Conservation (phyloP, 2,329 filamentous ascomycete species). For the Aulographum hederae region DNA sequence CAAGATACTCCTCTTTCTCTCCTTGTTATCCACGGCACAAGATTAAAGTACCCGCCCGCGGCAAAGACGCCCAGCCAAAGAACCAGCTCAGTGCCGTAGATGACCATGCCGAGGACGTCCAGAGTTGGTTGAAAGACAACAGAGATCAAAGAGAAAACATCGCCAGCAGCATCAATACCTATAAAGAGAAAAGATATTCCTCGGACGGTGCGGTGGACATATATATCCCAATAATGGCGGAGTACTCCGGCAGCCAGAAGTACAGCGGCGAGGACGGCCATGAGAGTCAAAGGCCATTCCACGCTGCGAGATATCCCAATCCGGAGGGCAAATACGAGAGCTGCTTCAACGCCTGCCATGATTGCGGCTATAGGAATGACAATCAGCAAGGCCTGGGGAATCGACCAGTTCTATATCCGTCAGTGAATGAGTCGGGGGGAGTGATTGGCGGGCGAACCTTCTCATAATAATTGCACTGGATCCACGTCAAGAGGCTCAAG, state of each 20-base stretch:
- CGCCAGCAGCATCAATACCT: slow-evolving; percentile 48
- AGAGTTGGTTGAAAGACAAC: slow-evolving; percentile 41
- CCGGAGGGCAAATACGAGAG: slow-evolving; percentile 37
- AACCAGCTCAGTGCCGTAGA: slow-evolving; percentile 46
- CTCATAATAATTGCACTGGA: slow-evolving; percentile 37
- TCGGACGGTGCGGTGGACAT: slow-evolving; percentile 42
- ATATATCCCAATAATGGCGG: slow-evolving; percentile 54
- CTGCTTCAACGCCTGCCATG: slow-evolving; percentile 41
- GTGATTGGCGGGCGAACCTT: slow-evolving; percentile 9
- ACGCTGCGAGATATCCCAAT: slow-evolving; percentile 24
- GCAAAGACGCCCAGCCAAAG: slow-evolving; percentile 51
- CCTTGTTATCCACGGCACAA: slow-evolving; percentile 36
- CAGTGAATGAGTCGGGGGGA: not conserved
- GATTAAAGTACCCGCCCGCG: slow-evolving; percentile 46
- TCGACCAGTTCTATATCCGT: slow-evolving; percentile 29
- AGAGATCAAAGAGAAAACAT: slow-evolving; percentile 47
- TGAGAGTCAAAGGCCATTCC: slow-evolving; percentile 45
- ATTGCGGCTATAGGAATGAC: slow-evolving; percentile 32
- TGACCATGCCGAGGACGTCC: slow-evolving; percentile 44
- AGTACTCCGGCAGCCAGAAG: slow-evolving; percentile 48
- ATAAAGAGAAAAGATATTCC: slow-evolving; percentile 59
- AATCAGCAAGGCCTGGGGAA: slow-evolving; percentile 28
- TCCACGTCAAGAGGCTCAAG: slow-evolving; percentile 34
- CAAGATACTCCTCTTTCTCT: slow-evolving; percentile 11
- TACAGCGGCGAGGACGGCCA: slow-evolving; percentile 46